Conservation (phyloP, 73 alveolate genomes). For the Tetrahymena borealis region DNA sequence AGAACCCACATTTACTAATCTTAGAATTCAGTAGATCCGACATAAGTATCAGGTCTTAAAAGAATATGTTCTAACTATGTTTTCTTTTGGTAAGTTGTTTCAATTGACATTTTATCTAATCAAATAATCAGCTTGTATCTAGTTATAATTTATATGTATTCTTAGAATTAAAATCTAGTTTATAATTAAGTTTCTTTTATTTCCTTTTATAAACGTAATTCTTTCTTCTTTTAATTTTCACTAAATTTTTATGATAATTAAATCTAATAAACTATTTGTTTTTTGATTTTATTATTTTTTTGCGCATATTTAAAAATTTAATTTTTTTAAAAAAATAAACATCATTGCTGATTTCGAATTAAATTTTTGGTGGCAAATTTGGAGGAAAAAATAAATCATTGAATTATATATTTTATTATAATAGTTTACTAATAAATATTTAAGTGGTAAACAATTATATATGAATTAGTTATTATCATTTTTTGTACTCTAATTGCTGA, state of each 20-base stretch:
- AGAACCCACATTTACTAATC: conserved; percentile 89
- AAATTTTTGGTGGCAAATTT: neutral
- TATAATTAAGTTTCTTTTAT: too few relatives aligned
- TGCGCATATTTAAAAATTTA: neutral
- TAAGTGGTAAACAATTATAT: too few relatives aligned
- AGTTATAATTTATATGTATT: too few relatives aligned
- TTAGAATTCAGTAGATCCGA: conserved; percentile 88
- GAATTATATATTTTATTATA: neutral
- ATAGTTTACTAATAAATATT: too few relatives aligned
- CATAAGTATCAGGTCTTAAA: conserved; percentile 97
- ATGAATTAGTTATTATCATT: too few relatives aligned
- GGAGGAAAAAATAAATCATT: neutral
- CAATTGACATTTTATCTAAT: conserved; percentile 50
- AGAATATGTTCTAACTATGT: conserved; percentile 97
- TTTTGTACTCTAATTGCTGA: too few relatives aligned
- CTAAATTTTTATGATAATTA: neutral
- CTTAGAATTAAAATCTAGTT: too few relatives aligned
- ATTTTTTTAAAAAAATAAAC: neutral
- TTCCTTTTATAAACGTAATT: neutral
- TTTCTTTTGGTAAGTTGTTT: conserved; percentile 86
- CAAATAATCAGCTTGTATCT: too few relatives aligned
- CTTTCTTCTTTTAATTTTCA: neutral
- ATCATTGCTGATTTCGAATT: neutral
- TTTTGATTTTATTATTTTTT: neutral
- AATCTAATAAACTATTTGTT: neutral